A percentile compares a stretch with the other conserved stretches of the same genome.
Evolutionary conservation across 805 yeast genomes (phyloP).

Genomic region (Schizosaccharomyces japonicus): DNA sequence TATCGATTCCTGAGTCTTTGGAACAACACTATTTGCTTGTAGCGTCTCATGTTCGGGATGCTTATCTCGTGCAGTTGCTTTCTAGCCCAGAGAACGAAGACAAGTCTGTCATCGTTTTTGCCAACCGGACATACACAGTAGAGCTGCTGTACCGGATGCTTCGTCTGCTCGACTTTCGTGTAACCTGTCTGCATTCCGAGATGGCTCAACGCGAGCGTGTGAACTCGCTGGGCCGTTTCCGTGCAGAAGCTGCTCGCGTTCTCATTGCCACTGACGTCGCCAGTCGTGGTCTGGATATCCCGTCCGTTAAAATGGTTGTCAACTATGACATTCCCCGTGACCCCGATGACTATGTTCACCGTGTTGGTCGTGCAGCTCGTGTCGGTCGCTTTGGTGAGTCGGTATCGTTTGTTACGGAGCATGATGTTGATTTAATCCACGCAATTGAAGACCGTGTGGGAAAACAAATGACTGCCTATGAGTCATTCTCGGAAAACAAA

Average conservation of each 20-base stretch:
- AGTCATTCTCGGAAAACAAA: slow-evolving; percentile 45
- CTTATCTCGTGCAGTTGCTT: slow-evolving; percentile 50
- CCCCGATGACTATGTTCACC: slow-evolving; percentile 84
- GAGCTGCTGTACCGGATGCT: slow-evolving; percentile 64
- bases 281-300: slow-evolving; percentile 90
- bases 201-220: slow-evolving; percentile 85
- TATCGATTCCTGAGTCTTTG: slow-evolving; percentile 60
- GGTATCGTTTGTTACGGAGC: slow-evolving; percentile 59
- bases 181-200: slow-evolving; percentile 78
- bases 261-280: slow-evolving; percentile 93
- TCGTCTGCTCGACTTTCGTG: slow-evolving; percentile 47
- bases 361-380: slow-evolving; percentile 97
- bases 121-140: slow-evolving; percentile 73
- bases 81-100: slow-evolving; percentile 37
- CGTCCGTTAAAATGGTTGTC: slow-evolving; percentile 67
- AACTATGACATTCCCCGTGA: slow-evolving; percentile 89
- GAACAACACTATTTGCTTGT: slow-evolving; percentile 42
- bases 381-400: slow-evolving; percentile 82
- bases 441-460: slow-evolving; percentile 72
- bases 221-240: slow-evolving; percentile 72
- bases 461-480: slow-evolving; percentile 55
- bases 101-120: slow-evolving; percentile 64
- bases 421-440: slow-evolving; percentile 57
- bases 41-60: slow-evolving; percentile 76
- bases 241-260: slow-evolving; percentile 84